phyloP scores from a whole-genome alignment of 2,329 filamentous ascomycete genomes.

The Penicillium vulpinum region DNA sequence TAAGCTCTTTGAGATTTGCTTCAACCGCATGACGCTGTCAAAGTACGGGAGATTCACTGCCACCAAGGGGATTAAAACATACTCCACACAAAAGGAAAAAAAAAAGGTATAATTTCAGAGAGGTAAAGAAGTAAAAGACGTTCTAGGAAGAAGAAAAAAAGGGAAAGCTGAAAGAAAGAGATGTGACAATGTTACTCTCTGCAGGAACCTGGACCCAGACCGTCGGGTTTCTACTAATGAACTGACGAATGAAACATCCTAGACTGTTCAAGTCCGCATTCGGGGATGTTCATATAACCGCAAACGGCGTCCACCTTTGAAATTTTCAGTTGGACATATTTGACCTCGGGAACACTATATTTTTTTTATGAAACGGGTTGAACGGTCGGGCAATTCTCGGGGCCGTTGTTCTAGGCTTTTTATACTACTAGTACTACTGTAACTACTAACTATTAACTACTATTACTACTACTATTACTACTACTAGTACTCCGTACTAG shows the following conservation, averaged over 20 bases:
- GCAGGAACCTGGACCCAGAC: constrained; percentile 3
- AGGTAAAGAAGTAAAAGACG: too few species aligned
- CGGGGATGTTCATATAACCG: neutral
- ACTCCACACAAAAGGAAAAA: constrained; percentile 8
- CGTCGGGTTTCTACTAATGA: neutral
- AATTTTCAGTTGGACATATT: neutral
- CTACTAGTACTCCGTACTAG: too few species aligned
- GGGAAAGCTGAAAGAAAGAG: neutral
- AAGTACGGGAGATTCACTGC: constrained; percentile 38
- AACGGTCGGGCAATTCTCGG: neutral
- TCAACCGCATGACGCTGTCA: constrained; percentile 35
- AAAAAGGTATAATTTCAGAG: too few species aligned
- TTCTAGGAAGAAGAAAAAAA: neutral
- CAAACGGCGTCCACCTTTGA: neutral
- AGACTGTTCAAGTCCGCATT: neutral
- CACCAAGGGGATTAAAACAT: constrained; percentile 18
- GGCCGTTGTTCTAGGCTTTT: neutral
- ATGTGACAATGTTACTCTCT: neutral
- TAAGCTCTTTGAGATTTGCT: constrained; percentile 14
- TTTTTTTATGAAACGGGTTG: too few species aligned
- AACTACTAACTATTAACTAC: too few species aligned
- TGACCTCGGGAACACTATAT: too few species aligned
- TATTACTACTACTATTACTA: too few species aligned
- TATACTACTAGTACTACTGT: too few species aligned
- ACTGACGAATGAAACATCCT: neutral